Conservation (phyloP, 257 asterid species). For the Nicotiana sylvestris region DNA sequence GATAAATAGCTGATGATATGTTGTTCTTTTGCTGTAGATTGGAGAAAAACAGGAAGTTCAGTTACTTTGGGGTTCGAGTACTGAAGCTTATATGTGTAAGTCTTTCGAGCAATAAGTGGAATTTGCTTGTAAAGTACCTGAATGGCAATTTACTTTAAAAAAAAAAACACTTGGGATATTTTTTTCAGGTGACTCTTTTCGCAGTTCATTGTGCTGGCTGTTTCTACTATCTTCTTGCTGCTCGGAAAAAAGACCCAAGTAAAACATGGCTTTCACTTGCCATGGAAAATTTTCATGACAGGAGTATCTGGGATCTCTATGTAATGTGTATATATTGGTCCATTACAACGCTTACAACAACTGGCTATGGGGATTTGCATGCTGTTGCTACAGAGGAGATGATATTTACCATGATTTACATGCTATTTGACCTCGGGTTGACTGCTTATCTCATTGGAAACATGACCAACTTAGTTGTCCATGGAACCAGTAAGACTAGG, state of each 20-base stretch:
- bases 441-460: constrained; percentile 74
- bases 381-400: constrained; percentile 56
- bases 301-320: constrained; percentile 36
- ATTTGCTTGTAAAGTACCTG: not conserved
- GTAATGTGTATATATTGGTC: constrained; percentile 64
- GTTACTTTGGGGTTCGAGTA: constrained; percentile 55
- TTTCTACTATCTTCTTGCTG: constrained; percentile 53
- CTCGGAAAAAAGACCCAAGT: constrained; percentile 32
- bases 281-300: constrained; percentile 19
- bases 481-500: constrained; percentile 66
- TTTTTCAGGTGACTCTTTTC: constrained; percentile 61
- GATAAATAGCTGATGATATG: not conserved
- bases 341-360: constrained; percentile 56
- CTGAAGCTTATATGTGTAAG: constrained; percentile 67
- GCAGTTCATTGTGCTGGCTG: constrained; percentile 66
- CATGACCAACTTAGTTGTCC: constrained; percentile 87
- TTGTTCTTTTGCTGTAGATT: constrained; percentile 27
- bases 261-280: constrained; percentile 49
- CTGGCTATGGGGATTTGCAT: constrained; percentile 77
- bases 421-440: constrained; percentile 67
- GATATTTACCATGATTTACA: constrained; percentile 50
- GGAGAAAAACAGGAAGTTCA: constrained; percentile 69
- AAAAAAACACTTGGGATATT: constrained; percentile 10
- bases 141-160: not conserved
- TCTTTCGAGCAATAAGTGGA: constrained; percentile 9